phyloP scores from a whole-genome alignment of 2,329 filamentous ascomycete genomes.

The Polychaeton citri region DNA sequence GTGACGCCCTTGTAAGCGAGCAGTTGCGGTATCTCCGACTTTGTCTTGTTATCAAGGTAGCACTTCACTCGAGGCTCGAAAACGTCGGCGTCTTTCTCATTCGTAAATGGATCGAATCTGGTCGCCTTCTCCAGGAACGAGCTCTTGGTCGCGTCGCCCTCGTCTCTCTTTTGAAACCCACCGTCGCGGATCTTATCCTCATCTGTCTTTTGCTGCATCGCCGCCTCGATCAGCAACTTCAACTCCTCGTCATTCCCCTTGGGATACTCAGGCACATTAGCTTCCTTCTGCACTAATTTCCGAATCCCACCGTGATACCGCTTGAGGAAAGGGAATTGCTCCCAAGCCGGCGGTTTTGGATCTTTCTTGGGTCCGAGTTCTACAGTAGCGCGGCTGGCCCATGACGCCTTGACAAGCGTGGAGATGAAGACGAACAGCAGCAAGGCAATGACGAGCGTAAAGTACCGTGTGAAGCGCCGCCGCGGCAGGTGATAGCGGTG shows the following conservation, averaged over 20 bases:
- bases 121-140: constrained; percentile 12
- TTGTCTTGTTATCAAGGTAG: constrained; percentile 58
- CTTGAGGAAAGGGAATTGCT: constrained; percentile 70
- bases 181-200: constrained; percentile 16
- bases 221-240: constrained; percentile 23
- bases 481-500: constrained; percentile 22
- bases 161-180: constrained; percentile 19
- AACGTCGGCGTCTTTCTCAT: constrained; percentile 21
- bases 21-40: constrained; percentile 53
- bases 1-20: constrained; percentile 67
- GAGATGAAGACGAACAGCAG: constrained; percentile 65
- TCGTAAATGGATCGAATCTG: constrained; percentile 54
- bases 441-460: constrained; percentile 58
- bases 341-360: constrained; percentile 60
- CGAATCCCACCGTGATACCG: constrained; percentile 83
- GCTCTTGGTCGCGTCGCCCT: constrained; percentile 14
- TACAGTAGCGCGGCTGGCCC: constrained; percentile 35
- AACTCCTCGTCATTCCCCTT: constrained; percentile 46
- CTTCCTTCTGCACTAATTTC: constrained; percentile 48
- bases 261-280: constrained; percentile 75
- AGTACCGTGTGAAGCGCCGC: constrained; percentile 60
- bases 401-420: constrained; percentile 45
- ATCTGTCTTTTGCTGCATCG: constrained; percentile 21
- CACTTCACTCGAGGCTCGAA: constrained; percentile 57
- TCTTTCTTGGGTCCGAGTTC: constrained; percentile 39